Evolutionary conservation across 1,284 basidiomycete genomes (phyloP), one percentile per base, ranked within the genome.

Genomic region (Meripilus lineatus): DNA sequence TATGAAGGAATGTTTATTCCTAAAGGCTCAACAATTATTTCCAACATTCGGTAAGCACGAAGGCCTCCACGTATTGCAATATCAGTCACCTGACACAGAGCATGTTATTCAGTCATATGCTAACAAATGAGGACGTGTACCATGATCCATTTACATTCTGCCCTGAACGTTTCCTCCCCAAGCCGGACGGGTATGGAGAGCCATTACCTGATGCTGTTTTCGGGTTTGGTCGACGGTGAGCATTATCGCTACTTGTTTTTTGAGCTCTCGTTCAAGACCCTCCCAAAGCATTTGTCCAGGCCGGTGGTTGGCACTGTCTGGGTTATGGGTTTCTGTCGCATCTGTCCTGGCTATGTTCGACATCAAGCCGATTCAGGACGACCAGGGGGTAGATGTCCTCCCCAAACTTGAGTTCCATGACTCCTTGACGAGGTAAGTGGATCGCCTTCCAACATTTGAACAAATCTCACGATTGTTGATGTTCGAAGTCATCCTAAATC

Each of bases 1-100:
- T 74, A 73, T 45, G 45, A 58, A 22, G 72, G 71, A 10, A 71
- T 68, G 49, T 59, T 57, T 32, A 70, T 75, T 39, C 71, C 71
- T 3, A 64, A 64, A 46, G 71, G 69, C 11, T 68, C 71, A 7
- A 61, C 64, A 14, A 53, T 72, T n/a, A 46, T 56, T 20, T 24
- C 38, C 4, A 40, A 40, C 24, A 28, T 24, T 25, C 54, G 54
- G 55, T 55, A 33, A 7, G 14, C 2, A 15, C 21, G 36, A 4
- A 38, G 2, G 18, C 13, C 5, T 11, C 1, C 6, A 7, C 13
- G 49, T n/a, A 32, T 30, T 7, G 36, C 38, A 8, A 13, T 41
- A n/a, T n/a, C n/a, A 41, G 47, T 49, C 3, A 20, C 17, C 7
- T 14, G 18, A 21, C 30, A 1, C 17, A 24, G 17, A 20, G n/a